Evolutionary conservation across 2,329 filamentous ascomycete genomes (phyloP).

Genomic region (Cladorrhinum sp.): DNA sequence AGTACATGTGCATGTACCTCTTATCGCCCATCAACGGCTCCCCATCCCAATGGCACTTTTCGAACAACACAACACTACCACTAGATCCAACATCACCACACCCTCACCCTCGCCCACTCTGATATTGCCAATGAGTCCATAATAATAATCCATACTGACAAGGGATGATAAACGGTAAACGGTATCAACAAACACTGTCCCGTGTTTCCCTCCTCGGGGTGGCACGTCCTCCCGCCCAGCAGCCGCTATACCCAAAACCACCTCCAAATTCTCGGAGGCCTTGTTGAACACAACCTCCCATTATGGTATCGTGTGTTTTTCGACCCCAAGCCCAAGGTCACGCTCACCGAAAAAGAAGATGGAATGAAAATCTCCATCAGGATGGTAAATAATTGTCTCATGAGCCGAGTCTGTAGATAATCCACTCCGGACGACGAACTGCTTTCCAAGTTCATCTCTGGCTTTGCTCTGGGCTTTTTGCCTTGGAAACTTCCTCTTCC

Average conservation of each 20-base stretch:
- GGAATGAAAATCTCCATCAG: background rate
- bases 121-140: background rate
- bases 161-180: too few relatives aligned
- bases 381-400: background rate
- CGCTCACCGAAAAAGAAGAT: background rate
- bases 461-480: background rate
- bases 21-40: too few relatives aligned
- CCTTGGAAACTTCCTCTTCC: background rate
- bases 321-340: background rate
- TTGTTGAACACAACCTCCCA: background rate
- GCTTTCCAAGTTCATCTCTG: background rate
- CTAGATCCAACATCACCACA: background rate
- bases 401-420: background rate
- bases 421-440: background rate
- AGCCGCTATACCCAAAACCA: constrained; percentile 21
- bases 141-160: background rate
- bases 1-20: too few relatives aligned
- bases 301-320: constrained; percentile 9
- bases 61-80: background rate
- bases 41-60: background rate
- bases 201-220: background rate
- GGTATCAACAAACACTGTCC: too few relatives aligned
- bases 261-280: constrained; percentile 15
- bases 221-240: constrained; percentile 10
- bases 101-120: background rate